Evolutionary conservation across 1,139 yeast species (phyloP), one percentile per base, ranked within the genome.

Genomic region (Lodderomyces oxycetoniae): DNA sequence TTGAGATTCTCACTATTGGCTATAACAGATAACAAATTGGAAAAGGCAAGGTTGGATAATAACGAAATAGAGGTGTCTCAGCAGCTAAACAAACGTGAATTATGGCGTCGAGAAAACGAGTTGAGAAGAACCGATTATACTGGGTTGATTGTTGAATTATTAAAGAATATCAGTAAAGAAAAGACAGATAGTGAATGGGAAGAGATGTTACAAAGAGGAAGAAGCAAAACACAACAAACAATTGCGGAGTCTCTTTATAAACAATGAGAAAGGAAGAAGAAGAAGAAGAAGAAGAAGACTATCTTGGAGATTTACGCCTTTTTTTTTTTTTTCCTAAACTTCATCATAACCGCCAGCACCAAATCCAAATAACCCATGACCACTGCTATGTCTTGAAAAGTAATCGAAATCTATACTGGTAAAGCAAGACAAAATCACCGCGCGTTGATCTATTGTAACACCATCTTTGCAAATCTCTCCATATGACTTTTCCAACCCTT

Each of bases 331-430:
- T 25, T 17, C 25, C 17, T 32, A 33, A 28, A 37, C 36, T 17
- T 43, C 40, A 19, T 33, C 34, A 24, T 46, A 61, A 33, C 67
- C 70, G 32, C 58, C 57, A 9, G 65, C 65, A 9, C 65, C 65
- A 42, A 69, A 61, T 17, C 61, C 45, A 31, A 71, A 54, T 10
- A 43, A 35, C 3, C 70, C 69, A 14, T 72, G 67, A 17, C 72
- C 68, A 37, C 82, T 66, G 22, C 93, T 81, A 53, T 87, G 96
- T 52, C 96, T 71, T 13, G 95, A 86, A 55, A 91, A 91, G 60
- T 88, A 91, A 57, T 91, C 98, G 55, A 87, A 91, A 57, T 91
- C 98, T 42, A 91, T 82, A 45, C 94, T 82, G 3, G 91, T 81
- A 0, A 96, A 95, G 43, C 84, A 83, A 0, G 89, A 95, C 37